Evolutionary conservation across 78 protist species (phyloP), one percentile per base, ranked within the genome.

Genomic region (Guillardia theta): DNA sequence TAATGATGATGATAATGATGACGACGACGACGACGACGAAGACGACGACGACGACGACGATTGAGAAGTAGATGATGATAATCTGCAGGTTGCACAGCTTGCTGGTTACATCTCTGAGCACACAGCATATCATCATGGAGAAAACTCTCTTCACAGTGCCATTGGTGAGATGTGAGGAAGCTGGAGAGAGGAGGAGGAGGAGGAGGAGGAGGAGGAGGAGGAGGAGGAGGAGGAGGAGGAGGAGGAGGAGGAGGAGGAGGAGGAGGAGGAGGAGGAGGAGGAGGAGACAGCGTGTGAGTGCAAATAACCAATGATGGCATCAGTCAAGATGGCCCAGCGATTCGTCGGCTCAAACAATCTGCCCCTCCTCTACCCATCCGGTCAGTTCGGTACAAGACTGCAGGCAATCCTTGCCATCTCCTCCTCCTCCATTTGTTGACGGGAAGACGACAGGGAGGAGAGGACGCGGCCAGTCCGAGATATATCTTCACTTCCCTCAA

Each of bases 91-190:
- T 5, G 99, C 99, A 4, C 99, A 99, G 97, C 96, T 99, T n/a
- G 95, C 98, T 4, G 99, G 99, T 30, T 97, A 98, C 37, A 97
- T 98, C 39, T 19, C 95, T 6, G 97, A 96, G 90, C 94, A 95
- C 50, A 78, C 98, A 0, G 99, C 99, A 9, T 99, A 99, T 97
- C 99, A 99, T 94, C 99, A 99, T 95, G 99, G 99, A 37, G 99
- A 99, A 94, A 46, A 0, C 30, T 41, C 95, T 18, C 97, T 99
- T 0, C 12, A 27, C 50, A 22, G 5, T n/a, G 58, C 95, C 30
- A 93, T 93, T 48, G 33, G n/a, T n/a, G n/a, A n/a, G n/a, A n/a
- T n/a, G n/a, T n/a, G n/a, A n/a, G n/a, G n/a, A n/a, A n/a, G n/a
- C n/a, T n/a, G n/a, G n/a, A n/a, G n/a, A n/a, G n/a, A n/a, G n/a